phyloP scores from a whole-genome alignment of 2,329 filamentous ascomycete species.

The Penicillium janthinellum region DNA sequence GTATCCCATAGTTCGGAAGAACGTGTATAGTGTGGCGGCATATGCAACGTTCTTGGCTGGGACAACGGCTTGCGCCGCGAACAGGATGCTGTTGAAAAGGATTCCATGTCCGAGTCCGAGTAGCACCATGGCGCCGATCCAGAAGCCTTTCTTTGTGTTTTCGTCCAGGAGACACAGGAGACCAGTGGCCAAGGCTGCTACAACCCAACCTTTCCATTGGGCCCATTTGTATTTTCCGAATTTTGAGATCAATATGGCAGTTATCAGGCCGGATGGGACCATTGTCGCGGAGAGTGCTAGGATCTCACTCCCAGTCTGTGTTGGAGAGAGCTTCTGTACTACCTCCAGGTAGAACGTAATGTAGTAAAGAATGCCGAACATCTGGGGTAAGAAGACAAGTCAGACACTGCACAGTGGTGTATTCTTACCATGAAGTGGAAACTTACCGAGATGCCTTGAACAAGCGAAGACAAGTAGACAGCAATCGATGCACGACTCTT shows the following conservation, averaged over 20 bases:
- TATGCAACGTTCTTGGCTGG: conserved; percentile 8
- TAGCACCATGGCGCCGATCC: conserved; percentile 13
- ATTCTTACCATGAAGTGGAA: not conserved
- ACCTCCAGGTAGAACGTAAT: conserved; percentile 7
- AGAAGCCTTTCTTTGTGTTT: conserved; percentile 4
- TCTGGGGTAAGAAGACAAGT: not conserved
- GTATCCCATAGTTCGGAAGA: conserved; percentile 13
- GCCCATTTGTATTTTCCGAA: conserved; percentile 15
- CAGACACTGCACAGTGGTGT: not conserved
- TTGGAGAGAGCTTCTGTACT: conserved; percentile 5
- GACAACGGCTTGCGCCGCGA: conserved; percentile 11
- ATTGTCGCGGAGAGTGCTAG: conserved; percentile 19
- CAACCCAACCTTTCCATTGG: conserved; percentile 10
- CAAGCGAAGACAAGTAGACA: conserved; percentile 2
- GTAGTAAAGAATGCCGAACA: conserved; percentile 13
- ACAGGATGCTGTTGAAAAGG: conserved; percentile 11
- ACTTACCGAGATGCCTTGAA: conserved; percentile 7
- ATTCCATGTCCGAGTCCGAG: conserved; percentile 13
- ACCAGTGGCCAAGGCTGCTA: conserved; percentile 11
- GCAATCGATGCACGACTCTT: conserved; percentile 5
- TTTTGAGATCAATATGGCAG: conserved; percentile 11
- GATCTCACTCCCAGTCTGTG: conserved; percentile 5
- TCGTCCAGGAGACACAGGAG: conserved; percentile 9
- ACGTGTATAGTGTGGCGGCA: conserved; percentile 15
- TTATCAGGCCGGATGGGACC: conserved; percentile 11